Conservation (phyloP, 768 basidiomycete species). For the Ramaria rubella region DNA sequence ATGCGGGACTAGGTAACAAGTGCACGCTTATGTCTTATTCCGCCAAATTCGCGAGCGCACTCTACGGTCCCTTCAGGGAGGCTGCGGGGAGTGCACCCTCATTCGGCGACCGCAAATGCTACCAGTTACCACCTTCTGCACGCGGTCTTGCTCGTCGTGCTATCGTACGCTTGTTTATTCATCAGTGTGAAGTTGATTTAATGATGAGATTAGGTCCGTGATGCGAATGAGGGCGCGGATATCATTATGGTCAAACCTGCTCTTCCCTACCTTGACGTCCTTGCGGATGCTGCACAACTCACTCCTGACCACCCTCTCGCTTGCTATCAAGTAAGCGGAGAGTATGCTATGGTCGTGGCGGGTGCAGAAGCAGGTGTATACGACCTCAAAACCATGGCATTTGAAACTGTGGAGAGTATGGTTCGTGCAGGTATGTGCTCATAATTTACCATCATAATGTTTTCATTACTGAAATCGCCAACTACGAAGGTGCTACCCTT, state of each 20-base stretch:
- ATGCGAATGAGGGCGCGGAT: conserved; percentile 87
- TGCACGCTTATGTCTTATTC: conserved; percentile 95
- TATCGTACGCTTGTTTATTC: conserved; percentile 53
- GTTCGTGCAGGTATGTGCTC: conserved; percentile 70
- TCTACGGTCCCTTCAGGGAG: conserved; percentile 98
- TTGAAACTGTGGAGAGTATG: conserved; percentile 89
- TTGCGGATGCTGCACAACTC: conserved; percentile 77
- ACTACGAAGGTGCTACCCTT: conserved; percentile 68
- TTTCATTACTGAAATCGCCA: not conserved
- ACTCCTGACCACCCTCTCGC: conserved; percentile 89
- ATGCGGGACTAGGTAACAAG: conserved; percentile 76
- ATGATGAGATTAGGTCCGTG: conserved; percentile 60
- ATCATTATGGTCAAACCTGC: conserved; percentile 99
- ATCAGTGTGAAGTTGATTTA: not conserved
- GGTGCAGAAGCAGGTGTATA: conserved; percentile 94
- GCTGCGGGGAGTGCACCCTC: conserved; percentile 95
- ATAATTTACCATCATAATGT: not conserved
- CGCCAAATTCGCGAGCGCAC: conserved; percentile 91
- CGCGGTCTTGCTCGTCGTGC: conserved; percentile 90
- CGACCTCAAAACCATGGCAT: conserved; percentile 85
- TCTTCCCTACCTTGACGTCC: conserved; percentile 93
- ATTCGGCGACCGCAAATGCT: conserved; percentile 96
- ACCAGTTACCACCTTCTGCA: conserved; percentile 86
- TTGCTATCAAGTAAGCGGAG: conserved; percentile 95
- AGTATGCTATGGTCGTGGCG: conserved; percentile 95